Evolutionary conservation across 202 grass and related monocot genomes (phyloP).

Genomic region (Setaria italica): DNA sequence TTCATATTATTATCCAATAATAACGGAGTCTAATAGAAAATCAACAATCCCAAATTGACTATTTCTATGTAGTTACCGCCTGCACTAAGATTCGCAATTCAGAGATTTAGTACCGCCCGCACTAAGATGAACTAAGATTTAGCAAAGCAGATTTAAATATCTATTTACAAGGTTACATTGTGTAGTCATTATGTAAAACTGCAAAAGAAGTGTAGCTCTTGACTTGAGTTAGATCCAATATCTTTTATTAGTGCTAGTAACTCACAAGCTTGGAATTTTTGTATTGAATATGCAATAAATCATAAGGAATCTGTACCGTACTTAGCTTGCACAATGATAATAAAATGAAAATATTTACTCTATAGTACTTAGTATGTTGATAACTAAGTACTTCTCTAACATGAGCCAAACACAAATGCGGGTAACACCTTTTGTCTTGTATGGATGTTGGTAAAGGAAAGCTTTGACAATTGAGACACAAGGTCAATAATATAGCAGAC

Average conservation of each 20-base stretch:
- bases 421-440: background rate
- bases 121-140: no score
- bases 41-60: background rate
- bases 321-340: background rate
- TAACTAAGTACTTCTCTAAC: slow-evolving; percentile 18
- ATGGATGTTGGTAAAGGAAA: background rate
- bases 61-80: background rate
- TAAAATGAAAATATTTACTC: background rate
- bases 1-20: slow-evolving; percentile 6
- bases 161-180: slow-evolving; percentile 8
- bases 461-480: background rate
- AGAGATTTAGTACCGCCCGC: background rate
- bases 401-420: slow-evolving; percentile 11
- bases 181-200: background rate
- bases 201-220: slow-evolving; percentile 5
- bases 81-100: background rate
- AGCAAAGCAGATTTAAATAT: background rate
- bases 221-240: background rate
- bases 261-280: background rate
- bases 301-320: background rate
- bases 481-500: background rate
- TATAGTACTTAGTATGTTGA: background rate
- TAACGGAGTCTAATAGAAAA: background rate
- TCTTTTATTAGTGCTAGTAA: background rate
- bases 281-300: background rate